These are phyloP conservation scores for Candida ovalis DNA, from an alignment of 805 yeast species.

Conservation along the genomic window DNA sequence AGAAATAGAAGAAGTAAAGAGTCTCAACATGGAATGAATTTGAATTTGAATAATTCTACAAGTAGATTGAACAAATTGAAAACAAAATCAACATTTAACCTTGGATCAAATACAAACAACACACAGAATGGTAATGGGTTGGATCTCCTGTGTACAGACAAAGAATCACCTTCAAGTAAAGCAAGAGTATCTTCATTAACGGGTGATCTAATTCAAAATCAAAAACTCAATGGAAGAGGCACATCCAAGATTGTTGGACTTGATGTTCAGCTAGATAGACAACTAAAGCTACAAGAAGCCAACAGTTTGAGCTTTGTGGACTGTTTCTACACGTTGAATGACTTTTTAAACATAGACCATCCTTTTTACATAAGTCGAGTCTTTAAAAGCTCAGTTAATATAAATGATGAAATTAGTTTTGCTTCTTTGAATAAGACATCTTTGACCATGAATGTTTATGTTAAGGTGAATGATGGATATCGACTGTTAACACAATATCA, in stretches of 20 bases:
- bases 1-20: background rate
- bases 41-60: background rate
- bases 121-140: background rate
- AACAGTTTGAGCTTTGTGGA: slow-evolving; percentile 29
- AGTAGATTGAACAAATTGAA: slow-evolving; percentile 1
- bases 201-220: slow-evolving; percentile 13
- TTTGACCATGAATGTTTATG: slow-evolving; percentile 23
- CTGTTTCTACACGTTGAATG: slow-evolving; percentile 35
- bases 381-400: slow-evolving; percentile 21
- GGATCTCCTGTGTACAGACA: background rate
- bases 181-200: background rate
- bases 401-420: slow-evolving; percentile 24
- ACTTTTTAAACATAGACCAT: slow-evolving; percentile 18
- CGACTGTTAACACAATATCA: slow-evolving; percentile 21
- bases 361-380: slow-evolving; percentile 37
- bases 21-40: background rate
- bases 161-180: background rate
- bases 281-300: slow-evolving; percentile 26
- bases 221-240: slow-evolving; percentile 3
- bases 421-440: slow-evolving; percentile 17
- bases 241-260: slow-evolving; percentile 8
- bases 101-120: background rate
- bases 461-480: slow-evolving; percentile 21
- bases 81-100: slow-evolving; percentile 10
- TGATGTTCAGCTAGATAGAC: slow-evolving; percentile 24